Percentiles rank a stretch among this genome's conserved stretches.
Conservation (phyloP, 208 protist species). For the Leishmania major region DNA sequence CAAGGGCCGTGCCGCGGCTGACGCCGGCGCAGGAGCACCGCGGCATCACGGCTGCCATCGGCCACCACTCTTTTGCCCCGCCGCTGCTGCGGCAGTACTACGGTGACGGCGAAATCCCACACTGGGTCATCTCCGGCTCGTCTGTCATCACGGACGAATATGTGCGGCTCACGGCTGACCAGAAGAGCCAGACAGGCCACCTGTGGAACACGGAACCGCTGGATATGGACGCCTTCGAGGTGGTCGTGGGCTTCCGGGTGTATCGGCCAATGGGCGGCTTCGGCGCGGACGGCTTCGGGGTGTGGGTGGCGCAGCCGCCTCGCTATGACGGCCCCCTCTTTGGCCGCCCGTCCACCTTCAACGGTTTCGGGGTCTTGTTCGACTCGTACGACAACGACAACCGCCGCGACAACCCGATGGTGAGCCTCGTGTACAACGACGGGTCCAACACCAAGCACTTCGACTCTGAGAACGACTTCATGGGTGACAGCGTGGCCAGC, state of each 20-base stretch:
- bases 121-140: conserved; percentile 73
- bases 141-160: conserved; percentile 87
- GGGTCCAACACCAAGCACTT: conserved; percentile 33
- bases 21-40: conserved; percentile 50
- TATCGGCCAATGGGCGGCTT: conserved; percentile 24
- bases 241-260: conserved; percentile 80
- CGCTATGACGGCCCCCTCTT: conserved; percentile 59
- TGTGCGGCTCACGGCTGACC: conserved; percentile 79
- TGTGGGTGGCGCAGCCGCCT: conserved; percentile 71
- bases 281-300: conserved; percentile 77
- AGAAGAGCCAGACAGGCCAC: conserved; percentile 46
- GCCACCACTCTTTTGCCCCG: conserved; percentile 78
- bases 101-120: conserved; percentile 71
- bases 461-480: conserved; percentile 61
- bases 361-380: conserved; percentile 83
- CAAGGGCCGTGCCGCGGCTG: conserved; percentile 18
- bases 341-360: conserved; percentile 64
- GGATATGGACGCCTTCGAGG: conserved; percentile 81
- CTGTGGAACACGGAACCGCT: conserved; percentile 84
- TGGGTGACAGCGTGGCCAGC: conserved; percentile 41
- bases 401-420: conserved; percentile 73
- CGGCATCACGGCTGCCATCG: conserved; percentile 45
- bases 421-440: conserved; percentile 67
- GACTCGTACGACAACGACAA: conserved; percentile 92
- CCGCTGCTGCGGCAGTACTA: conserved; percentile 76